Evolutionary conservation across 441 rosid genomes (phyloP), one percentile per base, ranked within the genome.

Genomic region (Daphne laureola): DNA sequence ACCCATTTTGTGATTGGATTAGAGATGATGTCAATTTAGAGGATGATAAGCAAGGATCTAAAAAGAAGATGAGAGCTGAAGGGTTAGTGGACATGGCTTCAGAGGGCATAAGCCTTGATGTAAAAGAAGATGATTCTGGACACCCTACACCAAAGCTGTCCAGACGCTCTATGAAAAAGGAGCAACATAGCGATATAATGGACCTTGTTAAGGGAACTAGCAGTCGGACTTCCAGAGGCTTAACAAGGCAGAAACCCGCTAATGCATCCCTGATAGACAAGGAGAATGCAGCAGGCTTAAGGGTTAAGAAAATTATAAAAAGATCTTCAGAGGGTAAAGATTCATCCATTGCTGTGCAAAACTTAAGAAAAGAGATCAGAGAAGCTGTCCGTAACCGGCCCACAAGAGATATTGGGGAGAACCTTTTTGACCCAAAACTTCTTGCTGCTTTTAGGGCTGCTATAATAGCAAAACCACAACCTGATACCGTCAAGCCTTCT

Each of bases 401-500:
- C 52, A 64, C 90, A 45, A 67, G 71, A 46, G 89, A 82, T 63
- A 45, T 82, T 52, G 91, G 80, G 58, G 78, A 77, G 67, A 76
- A 71, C 69, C 82, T 83, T 67, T 84, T 87, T 17, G 95, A 94
- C 70, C 88, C 96, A 6, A 78, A 94, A 69, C 99, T 94, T 64
- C 90, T 94, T 65, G 79, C 88, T 53, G 99, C 99, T 48, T 94
- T 94, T 63, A 83, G 98, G 54, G 78, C 87, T 64, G 99, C 84
- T 54, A 77, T 94, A 60, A 77, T 94, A 60, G 75, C 93, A 5
- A 88, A 78, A 62, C 73, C 95, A 23, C 73, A 76, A 78, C 46
- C 72, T 47, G 96, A 82, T 58, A 70, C 79, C 57, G 74, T 71
- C 43, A 84, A 75, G 64, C 45, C 80, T 46, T 55, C 88, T 42